Percentiles rank a stretch among this genome's conserved stretches.
Conservation (phyloP, 768 basidiomycete genomes). For the Rhizopogon vesiculosus region DNA sequence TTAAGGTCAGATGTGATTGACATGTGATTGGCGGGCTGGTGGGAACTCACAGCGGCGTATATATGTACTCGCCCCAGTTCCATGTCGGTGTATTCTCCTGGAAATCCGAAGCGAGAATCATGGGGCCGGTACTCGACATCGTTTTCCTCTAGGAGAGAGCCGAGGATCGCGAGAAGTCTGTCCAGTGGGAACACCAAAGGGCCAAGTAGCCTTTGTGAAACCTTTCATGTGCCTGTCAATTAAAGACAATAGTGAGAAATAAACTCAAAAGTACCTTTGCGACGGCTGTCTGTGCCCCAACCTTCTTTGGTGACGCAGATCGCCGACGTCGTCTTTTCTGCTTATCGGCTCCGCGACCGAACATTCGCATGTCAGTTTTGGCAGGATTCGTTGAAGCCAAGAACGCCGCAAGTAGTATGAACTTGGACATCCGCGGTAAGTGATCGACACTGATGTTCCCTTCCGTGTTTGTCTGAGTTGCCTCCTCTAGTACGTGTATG, state of each 20-base stretch:
- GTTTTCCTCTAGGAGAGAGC: constrained; percentile 72
- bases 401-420: constrained; percentile 71
- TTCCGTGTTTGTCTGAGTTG: background rate
- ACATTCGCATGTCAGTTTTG: constrained; percentile 77
- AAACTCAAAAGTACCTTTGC: constrained; percentile 35
- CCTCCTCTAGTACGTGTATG: background rate
- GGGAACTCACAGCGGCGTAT: constrained; percentile 47
- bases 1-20: background rate
- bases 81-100: constrained; percentile 74
- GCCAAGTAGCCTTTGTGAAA: constrained; percentile 75
- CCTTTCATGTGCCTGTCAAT: constrained; percentile 29
- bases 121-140: constrained; percentile 41
- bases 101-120: constrained; percentile 44
- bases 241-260: background rate
- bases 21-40: background rate
- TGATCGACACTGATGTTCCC: constrained; percentile 22
- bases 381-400: constrained; percentile 83
- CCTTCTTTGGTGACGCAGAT: constrained; percentile 32
- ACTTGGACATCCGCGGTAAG: constrained; percentile 68
- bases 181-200: constrained; percentile 78
- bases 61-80: constrained; percentile 61
- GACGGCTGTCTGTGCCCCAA: constrained; percentile 36
- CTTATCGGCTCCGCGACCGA: constrained; percentile 70
- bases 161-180: constrained; percentile 74
- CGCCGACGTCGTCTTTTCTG: constrained; percentile 49